Evolutionary conservation across 768 basidiomycete genomes (phyloP).

Genomic region (Phaffia tasmanica): DNA sequence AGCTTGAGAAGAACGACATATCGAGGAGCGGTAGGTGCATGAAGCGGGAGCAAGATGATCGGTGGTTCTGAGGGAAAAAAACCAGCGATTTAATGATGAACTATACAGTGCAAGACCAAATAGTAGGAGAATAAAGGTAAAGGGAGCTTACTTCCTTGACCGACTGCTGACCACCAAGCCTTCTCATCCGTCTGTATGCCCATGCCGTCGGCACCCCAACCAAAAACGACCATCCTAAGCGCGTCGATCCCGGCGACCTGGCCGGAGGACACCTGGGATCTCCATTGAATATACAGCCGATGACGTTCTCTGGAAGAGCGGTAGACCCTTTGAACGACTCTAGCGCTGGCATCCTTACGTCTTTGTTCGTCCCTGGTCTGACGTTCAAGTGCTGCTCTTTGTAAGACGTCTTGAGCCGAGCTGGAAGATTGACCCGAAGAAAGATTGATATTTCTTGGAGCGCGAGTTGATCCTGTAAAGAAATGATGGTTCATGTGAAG

Average conservation of each 20-base stretch:
- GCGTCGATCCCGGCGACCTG: constrained; percentile 5
- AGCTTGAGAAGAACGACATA: constrained; percentile 18
- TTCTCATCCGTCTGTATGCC: not conserved
- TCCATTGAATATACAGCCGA: not conserved
- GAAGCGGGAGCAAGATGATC: constrained; percentile 20
- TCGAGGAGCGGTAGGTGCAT: not conserved
- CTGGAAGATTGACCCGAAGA: constrained; percentile 5
- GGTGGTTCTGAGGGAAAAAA: constrained; percentile 10
- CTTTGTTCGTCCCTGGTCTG: constrained; percentile 6
- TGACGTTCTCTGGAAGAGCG: not conserved
- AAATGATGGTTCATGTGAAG: no score
- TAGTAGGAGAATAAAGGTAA: not conserved
- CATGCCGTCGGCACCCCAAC: not conserved
- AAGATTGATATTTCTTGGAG: constrained; percentile 18
- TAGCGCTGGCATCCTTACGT: not conserved
- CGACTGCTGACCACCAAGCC: constrained; percentile 5
- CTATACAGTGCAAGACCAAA: not conserved
- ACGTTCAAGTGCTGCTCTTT: not conserved
- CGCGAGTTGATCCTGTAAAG: constrained; percentile 7
- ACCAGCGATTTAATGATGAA: no score
- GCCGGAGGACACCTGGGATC: constrained; percentile 3
- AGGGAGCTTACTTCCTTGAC: constrained; percentile 11
- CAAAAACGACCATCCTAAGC: constrained; percentile 7
- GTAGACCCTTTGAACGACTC: constrained; percentile 1
- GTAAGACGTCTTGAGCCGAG: not conserved